Evolutionary conservation across 768 basidiomycete genomes (phyloP).

Genomic region (Lactarius hengduanensis): DNA sequence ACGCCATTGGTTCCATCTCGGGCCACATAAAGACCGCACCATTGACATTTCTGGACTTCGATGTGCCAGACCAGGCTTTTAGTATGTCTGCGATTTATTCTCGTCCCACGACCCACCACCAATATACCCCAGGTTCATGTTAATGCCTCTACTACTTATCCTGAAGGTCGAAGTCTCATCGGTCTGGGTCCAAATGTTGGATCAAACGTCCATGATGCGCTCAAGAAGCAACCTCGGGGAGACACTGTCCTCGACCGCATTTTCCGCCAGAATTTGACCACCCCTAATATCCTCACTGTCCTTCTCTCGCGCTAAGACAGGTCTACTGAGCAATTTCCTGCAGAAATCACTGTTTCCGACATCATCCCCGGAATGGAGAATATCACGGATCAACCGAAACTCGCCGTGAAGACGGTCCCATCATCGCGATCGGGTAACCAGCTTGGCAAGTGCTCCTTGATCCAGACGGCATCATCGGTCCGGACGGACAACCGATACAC

Average conservation of each 20-base stretch:
- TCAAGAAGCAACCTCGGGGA: constrained; percentile 40
- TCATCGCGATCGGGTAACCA: constrained; percentile 42
- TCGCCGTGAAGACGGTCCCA: constrained; percentile 46
- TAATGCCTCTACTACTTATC: constrained; percentile 34
- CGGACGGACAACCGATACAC: constrained; percentile 52
- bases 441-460: constrained; percentile 66
- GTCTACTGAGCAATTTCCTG: constrained; percentile 50
- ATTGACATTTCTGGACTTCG: constrained; percentile 46
- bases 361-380: constrained; percentile 48
- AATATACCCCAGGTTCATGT: constrained; percentile 41
- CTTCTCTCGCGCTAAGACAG: constrained; percentile 61
- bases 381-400: constrained; percentile 50
- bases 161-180: constrained; percentile 41
- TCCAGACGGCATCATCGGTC: constrained; percentile 58
- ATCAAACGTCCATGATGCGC: constrained; percentile 44
- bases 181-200: constrained; percentile 65
- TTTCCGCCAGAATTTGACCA: constrained; percentile 56
- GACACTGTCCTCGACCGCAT: constrained; percentile 62
- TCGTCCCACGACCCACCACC: neutral
- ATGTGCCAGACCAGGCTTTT: constrained; percentile 47
- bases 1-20: constrained; percentile 52
- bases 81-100: constrained; percentile 36
- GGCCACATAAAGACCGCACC: constrained; percentile 47
- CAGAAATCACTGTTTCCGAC: constrained; percentile 64
- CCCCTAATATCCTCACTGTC: constrained; percentile 61